Base-by-base conservation (phyloP, 2,329 filamentous ascomycete genomes). In the Calonectria montana region DNA sequence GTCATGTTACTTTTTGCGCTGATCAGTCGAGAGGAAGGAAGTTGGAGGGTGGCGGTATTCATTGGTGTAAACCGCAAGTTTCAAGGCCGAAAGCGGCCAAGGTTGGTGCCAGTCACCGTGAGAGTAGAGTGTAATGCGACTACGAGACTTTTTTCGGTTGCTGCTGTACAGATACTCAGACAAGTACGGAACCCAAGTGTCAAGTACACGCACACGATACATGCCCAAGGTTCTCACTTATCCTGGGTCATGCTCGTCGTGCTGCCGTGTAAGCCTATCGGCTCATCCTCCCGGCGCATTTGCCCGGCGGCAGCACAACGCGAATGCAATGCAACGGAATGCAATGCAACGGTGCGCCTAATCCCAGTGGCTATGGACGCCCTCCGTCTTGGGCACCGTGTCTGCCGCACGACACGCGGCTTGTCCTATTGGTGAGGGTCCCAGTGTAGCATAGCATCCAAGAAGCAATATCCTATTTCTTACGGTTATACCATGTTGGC, bases 181-280 rank as follows among this genome's bases (percentile, higher is more conserved):
- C 29, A 48, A 29, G 41, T 59, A 39, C 31, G 50, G 50, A n/a
- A 16, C 50, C 29, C 27, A 55, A 15, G 50, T 31, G 50, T 35
- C 50, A 31, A 55, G 50, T 55, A 55, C 29, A 35, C 31, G 50
- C 16, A 23, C 18, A 21, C 15, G 13, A 35, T 41, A 41, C 55
- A 27, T 15, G 57, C 43, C 16, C 63, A 37, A 39, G 29, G 21
- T 55, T 64, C 47, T 47, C 23, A 16, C 35, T 48, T 27, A 55
- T 45, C 39, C 25, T 43, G 62, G 45, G 16, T 59, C 57, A 57
- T 53, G 25, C 43, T 48, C 29, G 18, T 39, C 29, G 35, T 45
- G 47, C 64, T 47, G 45, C 27, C 18, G 21, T 27, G 15, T 69
- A 48, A 47, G 48, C 61, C 67, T 69, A 69, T 69, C 61, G 37